Evolutionary conservation across 2,329 filamentous ascomycete genomes (phyloP).

Genomic region (Colletotrichum endophyticum): DNA sequence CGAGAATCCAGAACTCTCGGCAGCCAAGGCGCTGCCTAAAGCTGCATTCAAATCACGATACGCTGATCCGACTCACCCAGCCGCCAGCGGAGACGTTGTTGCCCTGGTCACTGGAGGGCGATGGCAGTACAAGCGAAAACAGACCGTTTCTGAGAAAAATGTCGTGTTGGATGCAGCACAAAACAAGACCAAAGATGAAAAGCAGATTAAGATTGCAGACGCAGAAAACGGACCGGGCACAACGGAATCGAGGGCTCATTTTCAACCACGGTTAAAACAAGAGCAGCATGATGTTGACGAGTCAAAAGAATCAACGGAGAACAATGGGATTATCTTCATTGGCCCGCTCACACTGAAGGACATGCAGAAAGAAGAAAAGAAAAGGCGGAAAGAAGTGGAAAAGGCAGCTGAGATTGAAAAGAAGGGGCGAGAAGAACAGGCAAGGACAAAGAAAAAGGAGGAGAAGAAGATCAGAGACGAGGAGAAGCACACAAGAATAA

Average conservation of each 20-base stretch:
- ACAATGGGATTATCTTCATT: accelerated
- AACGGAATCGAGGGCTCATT: neutral
- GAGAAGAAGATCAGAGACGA: neutral
- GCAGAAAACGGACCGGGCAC: neutral
- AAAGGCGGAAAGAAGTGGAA: neutral
- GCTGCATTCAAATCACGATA: constrained; percentile 29
- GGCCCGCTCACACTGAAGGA: neutral
- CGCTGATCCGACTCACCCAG: constrained; percentile 30
- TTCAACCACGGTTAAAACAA: neutral
- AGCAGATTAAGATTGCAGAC: neutral
- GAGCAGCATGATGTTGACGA: neutral
- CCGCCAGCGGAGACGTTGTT: constrained; percentile 27
- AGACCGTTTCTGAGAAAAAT: neutral
- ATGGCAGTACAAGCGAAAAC: neutral
- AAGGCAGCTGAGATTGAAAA: neutral
- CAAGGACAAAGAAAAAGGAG: neutral
- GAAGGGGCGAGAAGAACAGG: neutral
- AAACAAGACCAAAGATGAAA: neutral
- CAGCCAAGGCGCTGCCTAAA: constrained; percentile 25
- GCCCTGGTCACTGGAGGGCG: constrained; percentile 28
- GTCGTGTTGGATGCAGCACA: neutral
- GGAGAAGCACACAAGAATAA: accelerated
- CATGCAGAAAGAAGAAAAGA: neutral
- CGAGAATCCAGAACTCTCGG: constrained; percentile 15
- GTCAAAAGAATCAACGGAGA: neutral